A percentile compares a stretch with the other conserved stretches of the same genome.
phyloP scores from a whole-genome alignment of 1,284 basidiomycete genomes.

The Pseudomicrostroma phylloplanum region DNA sequence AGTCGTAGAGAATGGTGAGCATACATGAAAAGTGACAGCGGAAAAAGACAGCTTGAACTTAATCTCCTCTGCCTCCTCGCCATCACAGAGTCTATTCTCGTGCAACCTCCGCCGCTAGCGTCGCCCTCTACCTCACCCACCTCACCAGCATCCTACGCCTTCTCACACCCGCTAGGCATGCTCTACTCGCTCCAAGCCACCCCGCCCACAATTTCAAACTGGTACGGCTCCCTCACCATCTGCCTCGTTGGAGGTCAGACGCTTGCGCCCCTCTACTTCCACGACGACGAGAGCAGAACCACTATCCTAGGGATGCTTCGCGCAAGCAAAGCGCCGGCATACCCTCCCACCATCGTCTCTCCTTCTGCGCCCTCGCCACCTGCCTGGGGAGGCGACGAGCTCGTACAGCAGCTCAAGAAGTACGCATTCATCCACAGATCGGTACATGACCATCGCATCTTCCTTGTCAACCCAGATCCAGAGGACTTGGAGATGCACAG shows the following conservation, averaged over 20 bases:
- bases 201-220: constrained; percentile 58
- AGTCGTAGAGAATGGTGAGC: not conserved
- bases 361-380: constrained; percentile 26
- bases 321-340: constrained; percentile 15
- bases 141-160: constrained; percentile 54
- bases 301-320: constrained; percentile 28
- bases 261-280: constrained; percentile 84
- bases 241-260: constrained; percentile 84
- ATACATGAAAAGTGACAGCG: no score
- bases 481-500: constrained; percentile 79
- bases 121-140: not conserved
- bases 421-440: constrained; percentile 72
- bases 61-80: no score
- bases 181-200: constrained; percentile 84
- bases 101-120: not conserved
- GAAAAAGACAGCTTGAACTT: no score
- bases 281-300: constrained; percentile 66
- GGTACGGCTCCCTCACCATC: constrained; percentile 66
- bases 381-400: constrained; percentile 58
- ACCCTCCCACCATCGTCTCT: constrained; percentile 9
- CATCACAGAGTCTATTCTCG: no score
- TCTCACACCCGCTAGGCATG: constrained; percentile 79
- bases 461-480: constrained; percentile 82
- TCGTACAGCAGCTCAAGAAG: constrained; percentile 51
- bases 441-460: constrained; percentile 71